A percentile compares a stretch with the other conserved stretches of the same genome.
Evolutionary conservation across 2,329 filamentous ascomycete genomes (phyloP).

Genomic region (Ophiostoma populinum): DNA sequence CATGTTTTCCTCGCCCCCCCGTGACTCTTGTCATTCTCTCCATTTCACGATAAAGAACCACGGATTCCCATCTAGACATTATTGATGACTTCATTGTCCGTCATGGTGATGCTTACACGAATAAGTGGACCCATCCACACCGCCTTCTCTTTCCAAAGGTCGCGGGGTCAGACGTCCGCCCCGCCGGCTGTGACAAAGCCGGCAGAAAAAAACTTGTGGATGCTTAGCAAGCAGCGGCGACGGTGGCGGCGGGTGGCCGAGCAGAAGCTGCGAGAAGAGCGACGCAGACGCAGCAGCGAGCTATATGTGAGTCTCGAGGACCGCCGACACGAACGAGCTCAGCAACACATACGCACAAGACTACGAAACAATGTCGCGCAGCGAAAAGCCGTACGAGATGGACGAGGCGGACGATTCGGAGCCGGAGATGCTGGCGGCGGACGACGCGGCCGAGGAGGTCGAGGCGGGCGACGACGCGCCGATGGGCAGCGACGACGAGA

Average conservation of each 20-base stretch:
- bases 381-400: constrained; percentile 19
- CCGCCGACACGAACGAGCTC: too few species aligned
- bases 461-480: constrained; percentile 35
- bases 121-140: not conserved
- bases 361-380: constrained; percentile 3
- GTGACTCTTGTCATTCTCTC: too few species aligned
- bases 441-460: constrained; percentile 66
- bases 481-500: constrained; percentile 14
- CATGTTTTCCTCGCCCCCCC: too few species aligned
- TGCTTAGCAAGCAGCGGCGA: constrained; percentile 1
- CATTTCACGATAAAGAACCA: too few species aligned
- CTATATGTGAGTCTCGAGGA: too few species aligned
- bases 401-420: constrained; percentile 33
- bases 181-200: constrained; percentile 2
- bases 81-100: too few species aligned
- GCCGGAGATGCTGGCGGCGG: constrained; percentile 56
- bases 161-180: not conserved
- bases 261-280: constrained; percentile 1
- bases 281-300: too few species aligned
- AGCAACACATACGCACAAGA: not conserved
- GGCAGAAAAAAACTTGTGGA: constrained; percentile 1
- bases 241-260: not conserved
- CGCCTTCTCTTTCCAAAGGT: not conserved
- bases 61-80: too few species aligned
- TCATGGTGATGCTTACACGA: too few species aligned